phyloP scores from a whole-genome alignment of 1,284 basidiomycete species.

The Ganoderma multipileum region DNA sequence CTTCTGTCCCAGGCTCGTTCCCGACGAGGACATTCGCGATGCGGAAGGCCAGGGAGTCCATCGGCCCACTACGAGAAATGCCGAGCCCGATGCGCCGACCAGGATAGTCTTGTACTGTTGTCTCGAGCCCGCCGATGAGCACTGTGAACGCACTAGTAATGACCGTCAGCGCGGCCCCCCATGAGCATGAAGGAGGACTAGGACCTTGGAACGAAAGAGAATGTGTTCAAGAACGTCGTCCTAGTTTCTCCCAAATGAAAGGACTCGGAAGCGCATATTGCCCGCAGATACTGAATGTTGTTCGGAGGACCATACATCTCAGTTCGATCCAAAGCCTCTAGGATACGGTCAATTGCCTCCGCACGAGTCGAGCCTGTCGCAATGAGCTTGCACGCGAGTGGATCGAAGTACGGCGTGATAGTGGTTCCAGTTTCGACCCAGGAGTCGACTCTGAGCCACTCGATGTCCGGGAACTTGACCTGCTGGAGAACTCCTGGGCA shows the following conservation, averaged over 20 bases:
- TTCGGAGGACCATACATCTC: constrained; percentile 60
- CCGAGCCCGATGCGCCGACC: constrained; percentile 64
- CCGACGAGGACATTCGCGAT: constrained; percentile 68
- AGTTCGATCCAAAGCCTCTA: constrained; percentile 43
- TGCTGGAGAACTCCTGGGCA: constrained; percentile 68
- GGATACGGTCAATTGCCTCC: constrained; percentile 50
- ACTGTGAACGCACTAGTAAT: constrained; percentile 58
- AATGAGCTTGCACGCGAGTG: constrained; percentile 62
- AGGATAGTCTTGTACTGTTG: constrained; percentile 71
- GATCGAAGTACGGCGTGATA: constrained; percentile 64
- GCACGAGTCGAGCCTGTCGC: constrained; percentile 49
- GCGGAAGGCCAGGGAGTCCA: constrained; percentile 67
- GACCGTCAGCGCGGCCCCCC: neutral
- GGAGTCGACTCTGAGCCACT: constrained; percentile 61
- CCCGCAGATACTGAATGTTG: constrained; percentile 59
- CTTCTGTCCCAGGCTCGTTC: constrained; percentile 61
- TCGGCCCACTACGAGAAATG: constrained; percentile 72
- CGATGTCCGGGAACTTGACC: constrained; percentile 50
- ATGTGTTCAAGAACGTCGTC: constrained; percentile 61
- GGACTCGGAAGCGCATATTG: constrained; percentile 47
- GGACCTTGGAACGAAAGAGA: constrained; percentile 52
- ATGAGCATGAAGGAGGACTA: constrained; percentile 9
- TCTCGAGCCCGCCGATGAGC: constrained; percentile 62
- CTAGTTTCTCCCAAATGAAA: constrained; percentile 59
- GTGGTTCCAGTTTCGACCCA: constrained; percentile 61